phyloP scores from a whole-genome alignment of 345 rosid genomes.

The Camelina neglecta region DNA sequence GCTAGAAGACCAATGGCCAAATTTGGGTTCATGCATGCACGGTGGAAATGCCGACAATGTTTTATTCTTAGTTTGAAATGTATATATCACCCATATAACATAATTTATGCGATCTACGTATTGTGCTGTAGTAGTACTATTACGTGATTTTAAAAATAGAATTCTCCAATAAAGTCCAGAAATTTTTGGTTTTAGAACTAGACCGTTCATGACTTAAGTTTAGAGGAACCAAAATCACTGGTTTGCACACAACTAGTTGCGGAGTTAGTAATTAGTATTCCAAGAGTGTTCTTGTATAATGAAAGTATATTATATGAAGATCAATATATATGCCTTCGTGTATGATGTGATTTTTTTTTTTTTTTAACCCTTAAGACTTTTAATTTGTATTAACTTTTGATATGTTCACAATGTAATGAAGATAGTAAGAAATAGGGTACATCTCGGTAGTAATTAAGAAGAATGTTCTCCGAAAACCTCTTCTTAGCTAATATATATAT shows the following conservation, averaged over 20 bases:
- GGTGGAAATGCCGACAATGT: neutral
- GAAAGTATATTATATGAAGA: neutral
- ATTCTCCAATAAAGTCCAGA: neutral
- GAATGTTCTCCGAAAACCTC: no score
- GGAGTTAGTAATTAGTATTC: no score
- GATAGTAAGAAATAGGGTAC: no score
- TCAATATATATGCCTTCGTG: slow-evolving; percentile 14
- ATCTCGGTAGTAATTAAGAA: no score
- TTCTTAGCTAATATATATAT: no score
- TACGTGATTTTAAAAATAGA: neutral
- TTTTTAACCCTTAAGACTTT: no score
- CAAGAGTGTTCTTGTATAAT: neutral
- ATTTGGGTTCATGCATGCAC: slow-evolving; percentile 32
- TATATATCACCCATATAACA: neutral
- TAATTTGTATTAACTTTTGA: no score
- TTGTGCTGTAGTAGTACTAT: neutral
- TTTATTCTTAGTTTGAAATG: neutral
- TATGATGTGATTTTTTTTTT: neutral
- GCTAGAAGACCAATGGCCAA: slow-evolving; percentile 37
- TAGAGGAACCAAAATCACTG: slow-evolving; percentile 5
- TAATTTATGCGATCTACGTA: neutral
- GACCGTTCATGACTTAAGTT: neutral
- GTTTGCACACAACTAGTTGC: neutral
- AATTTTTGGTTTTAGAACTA: neutral
- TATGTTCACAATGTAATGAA: no score